These are phyloP conservation scores for Oryza nivara DNA, from an alignment of 176 grass and related monocot genomes.

Conservation along the genomic window DNA sequence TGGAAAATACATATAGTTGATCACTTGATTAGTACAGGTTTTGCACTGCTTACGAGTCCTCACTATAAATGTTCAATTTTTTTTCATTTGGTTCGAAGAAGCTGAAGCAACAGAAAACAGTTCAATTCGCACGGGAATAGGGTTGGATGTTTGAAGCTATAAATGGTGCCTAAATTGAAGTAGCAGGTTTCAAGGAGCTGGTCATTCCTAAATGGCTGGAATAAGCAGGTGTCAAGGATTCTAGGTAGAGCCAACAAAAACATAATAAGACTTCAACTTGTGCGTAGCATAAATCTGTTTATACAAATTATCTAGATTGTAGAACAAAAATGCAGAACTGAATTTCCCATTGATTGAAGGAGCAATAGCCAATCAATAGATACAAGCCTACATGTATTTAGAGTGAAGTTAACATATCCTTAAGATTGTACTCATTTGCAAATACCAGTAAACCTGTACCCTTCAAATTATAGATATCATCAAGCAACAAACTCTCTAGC, in stretches of 20 bases:
- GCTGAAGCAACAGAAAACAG: background rate
- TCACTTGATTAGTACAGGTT: background rate
- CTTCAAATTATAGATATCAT: background rate
- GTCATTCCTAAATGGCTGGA: background rate
- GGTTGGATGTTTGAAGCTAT: background rate
- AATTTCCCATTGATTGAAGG: background rate
- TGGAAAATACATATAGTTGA: background rate
- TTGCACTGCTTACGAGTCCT: background rate
- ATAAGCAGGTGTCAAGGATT: background rate
- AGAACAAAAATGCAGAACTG: background rate
- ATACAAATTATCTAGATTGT: background rate
- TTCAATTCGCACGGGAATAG: background rate
- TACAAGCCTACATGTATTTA: background rate
- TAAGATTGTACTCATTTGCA: background rate
- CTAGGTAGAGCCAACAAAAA: conserved; percentile 3
- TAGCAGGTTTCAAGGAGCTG: background rate
- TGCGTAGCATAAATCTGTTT: background rate
- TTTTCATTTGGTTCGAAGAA: background rate
- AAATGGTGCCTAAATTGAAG: background rate
- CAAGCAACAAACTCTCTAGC: background rate
- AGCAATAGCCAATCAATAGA: background rate
- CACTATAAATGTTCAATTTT: background rate
- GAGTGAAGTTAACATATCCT: background rate
- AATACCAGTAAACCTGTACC: background rate
- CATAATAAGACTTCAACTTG: background rate